Evolutionary conservation across 179 eudicot species (phyloP), one percentile per base, ranked within the genome.

Genomic region (Camellia oleifera): DNA sequence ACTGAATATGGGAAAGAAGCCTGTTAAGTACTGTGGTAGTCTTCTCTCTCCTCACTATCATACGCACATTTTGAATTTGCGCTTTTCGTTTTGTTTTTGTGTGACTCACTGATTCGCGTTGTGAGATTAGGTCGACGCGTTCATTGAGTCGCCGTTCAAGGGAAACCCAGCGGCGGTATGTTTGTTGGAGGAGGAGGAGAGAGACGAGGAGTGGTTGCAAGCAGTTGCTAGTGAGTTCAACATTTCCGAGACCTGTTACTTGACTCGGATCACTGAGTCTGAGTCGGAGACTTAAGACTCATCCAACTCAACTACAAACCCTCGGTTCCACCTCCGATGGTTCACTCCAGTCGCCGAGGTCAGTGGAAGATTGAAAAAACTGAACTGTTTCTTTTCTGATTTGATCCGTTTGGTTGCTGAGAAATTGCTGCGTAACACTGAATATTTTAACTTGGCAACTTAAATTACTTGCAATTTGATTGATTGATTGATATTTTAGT

Each of bases 121-220:
- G 50, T 32, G 5, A 7, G 44, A 48, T 15, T 80, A 91, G 94
- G 86, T 93, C 20, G 97, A 93, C 77, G 97, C 95, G 13, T 93
- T 93, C 79, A 86, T 91, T 0, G 92, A 89, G 58, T 18, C 83
- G 18, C 89, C 90, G 61, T 90, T 90, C 85, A 92, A 87, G 83
- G 97, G 97, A 10, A 92, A 92, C 76, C 93, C 94, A 7, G 97
- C 93, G 14, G 97, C 92, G 3, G 97, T 93, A 3, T 93, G 97
- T 80, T 75, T 89, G 79, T 78, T 93, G 71, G 94, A 90, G 78
- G 95, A 91, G 68, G 86, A 91, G 68, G 85, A 88, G 42, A 87
- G 79, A 79, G 84, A 86, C 20, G 91, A 87, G 10, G 72, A 58
- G 23, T 93, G 95, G 97, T 76, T 91, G 18, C 97, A 89, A 75